A percentile compares a stretch with the other conserved stretches of the same genome.
Evolutionary conservation across 305 asterid genomes (phyloP).

Genomic region (Lippia alba): DNA sequence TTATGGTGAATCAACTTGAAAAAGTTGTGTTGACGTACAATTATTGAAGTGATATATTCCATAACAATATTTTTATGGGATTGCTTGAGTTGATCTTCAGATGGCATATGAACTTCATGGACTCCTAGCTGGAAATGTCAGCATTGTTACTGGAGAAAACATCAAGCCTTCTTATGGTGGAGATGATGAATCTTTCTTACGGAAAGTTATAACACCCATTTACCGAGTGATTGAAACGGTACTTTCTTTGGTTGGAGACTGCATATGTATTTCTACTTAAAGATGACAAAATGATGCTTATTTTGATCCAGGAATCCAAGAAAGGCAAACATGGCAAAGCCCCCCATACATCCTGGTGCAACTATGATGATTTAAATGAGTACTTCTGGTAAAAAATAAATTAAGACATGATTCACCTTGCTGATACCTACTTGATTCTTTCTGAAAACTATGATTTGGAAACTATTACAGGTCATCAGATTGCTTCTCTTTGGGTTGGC

Average conservation of each 20-base stretch:
- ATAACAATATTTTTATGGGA: slow-evolving; percentile 8
- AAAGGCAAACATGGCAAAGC: slow-evolving; percentile 75
- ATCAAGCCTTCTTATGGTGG: slow-evolving; percentile 96
- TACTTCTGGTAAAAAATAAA: slow-evolving; percentile 68
- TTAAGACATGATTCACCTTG: slow-evolving; percentile 25
- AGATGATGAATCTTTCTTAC: slow-evolving; percentile 81
- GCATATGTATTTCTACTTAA: slow-evolving; percentile 25
- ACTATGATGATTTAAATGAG: slow-evolving; percentile 84
- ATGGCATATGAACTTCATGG: slow-evolving; percentile 95
- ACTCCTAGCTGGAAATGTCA: slow-evolving; percentile 89
- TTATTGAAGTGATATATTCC: slow-evolving; percentile 4
- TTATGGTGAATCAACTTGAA: slow-evolving; percentile 21
- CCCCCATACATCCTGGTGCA: slow-evolving; percentile 85
- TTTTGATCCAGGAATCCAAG: slow-evolving; percentile 64
- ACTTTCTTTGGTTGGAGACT: slow-evolving; percentile 28
- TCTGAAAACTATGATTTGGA: slow-evolving; percentile 32
- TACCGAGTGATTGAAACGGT: slow-evolving; percentile 84
- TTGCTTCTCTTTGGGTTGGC: slow-evolving; percentile 94
- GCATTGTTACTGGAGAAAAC: slow-evolving; percentile 92
- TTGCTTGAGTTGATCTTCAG: slow-evolving; percentile 46
- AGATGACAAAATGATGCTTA: slow-evolving; percentile 31
- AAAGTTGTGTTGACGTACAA: slow-evolving; percentile 3
- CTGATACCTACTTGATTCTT: slow-evolving; percentile 26
- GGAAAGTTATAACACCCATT: slow-evolving; percentile 79
- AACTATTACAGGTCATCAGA: slow-evolving; percentile 66